Base-by-base conservation (phyloP, 2,329 filamentous ascomycete genomes). In the Hirsutella minnesotensis region DNA sequence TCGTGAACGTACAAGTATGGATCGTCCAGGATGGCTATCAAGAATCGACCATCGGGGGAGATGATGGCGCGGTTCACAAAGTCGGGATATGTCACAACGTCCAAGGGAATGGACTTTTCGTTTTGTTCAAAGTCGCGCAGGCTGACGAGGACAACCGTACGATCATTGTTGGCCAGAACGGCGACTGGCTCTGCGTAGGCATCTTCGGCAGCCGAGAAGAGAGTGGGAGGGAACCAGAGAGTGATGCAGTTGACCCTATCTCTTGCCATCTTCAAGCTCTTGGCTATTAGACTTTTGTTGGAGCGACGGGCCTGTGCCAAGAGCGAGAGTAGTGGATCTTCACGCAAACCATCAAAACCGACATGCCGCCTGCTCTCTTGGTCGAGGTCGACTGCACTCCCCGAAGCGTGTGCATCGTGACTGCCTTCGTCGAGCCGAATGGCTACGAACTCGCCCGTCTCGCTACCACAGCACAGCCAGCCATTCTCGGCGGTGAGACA, bases 31-130 rank as follows among this genome's bases (percentile, higher is more conserved):
- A 96, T 85, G 2, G 88, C 86, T 5, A 89, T 74, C 18, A 96
- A 70, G 10, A 90, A 65, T 18, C 73, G 75, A 1, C 89, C 90
- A 57, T 95, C 84, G 0, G 90, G 92, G 7, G 90, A 95, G 41
- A 98, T 81, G n/a, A 89, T 78, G 29, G 89, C 86, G 56, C 94
- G 87, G 55, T 98, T 98, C 67, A 96, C 90, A 49, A 81, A 84
- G 56, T 90, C 84, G 5, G 85, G 82, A 49, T 94, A 82, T 4
- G 76, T 72, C 42, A 95, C 67, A 36, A 80, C 73, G 43, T 85
- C 79, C 19, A 94, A 64, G 30, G 83, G 70, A 46, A 83, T 70
- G 13, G 62, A 60, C 39, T 61, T 60, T 15, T 66, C 61, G 37
- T 58, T 58, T 29, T 53, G 53, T 4, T 65, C 62, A 41, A 79